Evolutionary conservation across 2,329 filamentous ascomycete genomes (phyloP).

Genomic region (Colletotrichum somersetense): DNA sequence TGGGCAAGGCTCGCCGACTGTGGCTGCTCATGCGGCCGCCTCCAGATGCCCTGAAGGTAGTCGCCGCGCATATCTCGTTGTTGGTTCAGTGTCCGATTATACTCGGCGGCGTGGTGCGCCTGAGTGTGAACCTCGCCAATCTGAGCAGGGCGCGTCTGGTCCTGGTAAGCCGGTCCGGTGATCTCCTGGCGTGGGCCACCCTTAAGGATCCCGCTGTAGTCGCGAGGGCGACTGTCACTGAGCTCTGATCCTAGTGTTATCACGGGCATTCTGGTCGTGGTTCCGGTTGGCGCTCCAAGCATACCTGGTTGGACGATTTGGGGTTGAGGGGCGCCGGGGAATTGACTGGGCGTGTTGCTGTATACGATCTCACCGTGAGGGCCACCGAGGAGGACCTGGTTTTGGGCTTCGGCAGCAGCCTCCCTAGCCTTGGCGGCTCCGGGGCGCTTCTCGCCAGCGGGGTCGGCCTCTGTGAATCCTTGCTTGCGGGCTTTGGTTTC

Average conservation of each 20-base stretch:
- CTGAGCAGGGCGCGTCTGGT: constrained; percentile 82
- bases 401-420: constrained; percentile 79
- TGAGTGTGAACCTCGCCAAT: constrained; percentile 86
- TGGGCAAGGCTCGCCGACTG: constrained; percentile 61
- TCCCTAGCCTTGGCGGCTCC: constrained; percentile 91
- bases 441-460: constrained; percentile 94
- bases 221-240: constrained; percentile 80
- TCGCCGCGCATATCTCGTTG: constrained; percentile 83
- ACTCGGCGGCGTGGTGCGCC: constrained; percentile 89
- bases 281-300: constrained; percentile 72
- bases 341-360: constrained; percentile 76
- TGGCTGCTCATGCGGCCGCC: constrained; percentile 83
- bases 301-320: constrained; percentile 80
- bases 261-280: constrained; percentile 81
- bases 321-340: constrained; percentile 75
- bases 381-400: constrained; percentile 71
- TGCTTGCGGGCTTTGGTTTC: constrained; percentile 97
- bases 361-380: constrained; percentile 91
- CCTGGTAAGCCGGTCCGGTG: constrained; percentile 87
- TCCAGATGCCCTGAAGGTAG: constrained; percentile 86
- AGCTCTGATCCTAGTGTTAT: constrained; percentile 85
- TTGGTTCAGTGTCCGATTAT: constrained; percentile 85
- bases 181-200: constrained; percentile 91
- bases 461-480: constrained; percentile 96
- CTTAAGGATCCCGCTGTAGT: constrained; percentile 83